Evolutionary conservation across 352 stramenopile genomes (phyloP), one percentile per base, ranked within the genome.

Genomic region (Globisporangium uncinulatum): DNA sequence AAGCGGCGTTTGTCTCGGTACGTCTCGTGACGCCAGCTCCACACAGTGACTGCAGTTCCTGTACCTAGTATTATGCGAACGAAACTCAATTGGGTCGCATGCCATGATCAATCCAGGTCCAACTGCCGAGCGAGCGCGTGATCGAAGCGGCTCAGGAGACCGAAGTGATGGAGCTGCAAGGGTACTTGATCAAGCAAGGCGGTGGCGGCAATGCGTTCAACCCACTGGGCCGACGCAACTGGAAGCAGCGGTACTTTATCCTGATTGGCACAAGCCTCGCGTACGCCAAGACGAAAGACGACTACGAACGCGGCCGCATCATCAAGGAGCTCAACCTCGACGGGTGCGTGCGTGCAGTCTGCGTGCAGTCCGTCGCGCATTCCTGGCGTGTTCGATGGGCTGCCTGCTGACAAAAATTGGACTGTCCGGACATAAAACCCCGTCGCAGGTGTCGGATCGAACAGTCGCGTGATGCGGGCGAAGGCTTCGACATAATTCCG

Each of bases 241-340:
- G 85, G 85, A 95, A 95, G 67, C 83, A 93, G 59, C 74, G 85
- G 32, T 95, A 93, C 65, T 95, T 95, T 59, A 89, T 92, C 61
- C 68, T 95, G 29, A 76, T 76, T 24, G 79, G 76, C 2, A 57
- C 70, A 20, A 87, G 74, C 32, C 63, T 95, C 43, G 82, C 86
- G 50, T 95, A 95, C 54, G 85, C 85, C 1, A 90, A 82, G 59
- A 89, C 83, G 0, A 93, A 92, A 46, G 85, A 95, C 56, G 85
- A 95, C 47, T 93, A 95, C 48, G 85, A 95, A 54, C 85, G 85
- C 24, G 85, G 85, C 21, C 77, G 75, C 31, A 92, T 95, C 56
- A 91, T 95, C 67, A 93, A 93, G 58, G 83, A 93, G 50, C 63
- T 95, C 19, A 81, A 71, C 45, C 68, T 95, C 6, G 79, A 72